Evolutionary conservation across 2,329 filamentous ascomycete genomes (phyloP).

Genomic region (Samsoniella hepiali): DNA sequence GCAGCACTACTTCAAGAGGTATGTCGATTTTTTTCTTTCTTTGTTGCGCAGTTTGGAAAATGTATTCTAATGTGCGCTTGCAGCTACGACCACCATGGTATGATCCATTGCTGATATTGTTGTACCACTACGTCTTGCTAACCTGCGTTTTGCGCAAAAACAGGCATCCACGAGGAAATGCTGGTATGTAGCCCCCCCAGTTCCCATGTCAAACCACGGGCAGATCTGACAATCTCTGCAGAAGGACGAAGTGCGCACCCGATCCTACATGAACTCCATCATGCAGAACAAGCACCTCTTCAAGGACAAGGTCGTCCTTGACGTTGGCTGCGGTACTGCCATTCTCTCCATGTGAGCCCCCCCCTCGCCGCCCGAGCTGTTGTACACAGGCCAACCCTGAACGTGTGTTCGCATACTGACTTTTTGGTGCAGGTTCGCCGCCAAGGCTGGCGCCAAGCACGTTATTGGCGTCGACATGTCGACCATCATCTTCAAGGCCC

Average conservation of each 20-base stretch:
- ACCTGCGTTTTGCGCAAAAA: conserved; percentile 20
- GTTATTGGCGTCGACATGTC: conserved; percentile 99
- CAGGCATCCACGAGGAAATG: conserved; percentile 97
- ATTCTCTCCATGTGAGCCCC: conserved; percentile 91
- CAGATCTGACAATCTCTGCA: conserved; percentile 37
- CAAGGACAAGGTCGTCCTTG: conserved; percentile 79
- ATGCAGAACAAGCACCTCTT: conserved; percentile 95
- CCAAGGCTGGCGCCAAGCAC: conserved; percentile 93
- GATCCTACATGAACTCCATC: conserved; percentile 95
- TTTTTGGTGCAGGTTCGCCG: conserved; percentile 72
- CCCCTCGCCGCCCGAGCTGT: background rate
- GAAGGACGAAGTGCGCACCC: conserved; percentile 98
- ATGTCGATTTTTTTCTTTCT: conserved; percentile 23
- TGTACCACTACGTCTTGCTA: background rate
- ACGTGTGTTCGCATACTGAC: background rate
- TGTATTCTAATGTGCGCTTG: conserved; percentile 34
- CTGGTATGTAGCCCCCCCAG: conserved; percentile 61
- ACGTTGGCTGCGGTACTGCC: conserved; percentile 94
- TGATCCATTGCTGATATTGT: conserved; percentile 22
- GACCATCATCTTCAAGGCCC: conserved; percentile 97
- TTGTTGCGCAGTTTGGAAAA: background rate
- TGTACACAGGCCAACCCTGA: background rate
- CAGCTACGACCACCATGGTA: conserved; percentile 98
- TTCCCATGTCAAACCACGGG: conserved; percentile 4
- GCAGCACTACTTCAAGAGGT: conserved; percentile 99